Evolutionary conservation across 2,329 filamentous ascomycete species (phyloP), one percentile per base, ranked within the genome.

Genomic region (Chaetoscypha palmicola): DNA sequence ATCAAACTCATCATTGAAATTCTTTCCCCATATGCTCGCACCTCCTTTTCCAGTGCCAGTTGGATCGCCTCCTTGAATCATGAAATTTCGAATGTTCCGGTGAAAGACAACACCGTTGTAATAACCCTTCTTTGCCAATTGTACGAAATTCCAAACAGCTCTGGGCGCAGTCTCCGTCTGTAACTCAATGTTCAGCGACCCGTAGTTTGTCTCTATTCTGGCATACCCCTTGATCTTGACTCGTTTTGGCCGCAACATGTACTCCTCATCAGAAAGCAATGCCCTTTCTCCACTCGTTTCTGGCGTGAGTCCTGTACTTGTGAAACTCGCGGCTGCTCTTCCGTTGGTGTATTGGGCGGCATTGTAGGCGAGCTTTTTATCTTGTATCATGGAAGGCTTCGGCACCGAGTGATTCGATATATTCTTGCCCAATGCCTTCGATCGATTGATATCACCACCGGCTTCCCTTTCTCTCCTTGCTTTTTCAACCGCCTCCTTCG

Each of bases 11-110:
- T 98, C 92, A 41, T 83, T 74, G 59, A 98, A 98, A 49, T 89
- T 86, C 66, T 94, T 94, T 46, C 86, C 86, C 92, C 92, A 98
- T 48, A 94, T 81, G 58, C 86, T 94, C 38, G 80, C 70, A 0
- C 92, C 92, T n/a, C 92, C 92, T 48, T 87, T 77, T 1, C 92
- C 92, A 0, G 89, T 95, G 1, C 91, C 91, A 0, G 88, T 87
- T 0, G 92, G 92, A 61, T 98, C 92, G 28, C 92, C 92, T 33
- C 91, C 91, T 64, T 98, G 92, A 30, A 98, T 86, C 92, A 98
- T 98, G 63, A 98, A 98, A 56, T 86, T 87, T 46, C 82, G 82
- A 57, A 98, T 96, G 62, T 94, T 96, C 50, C 92, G 81, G 65
- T 98, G 92, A 62, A 98, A 98, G 10, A 75, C 65, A 2, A 95